Evolutionary conservation across 23 red algal genomes (phyloP).

Genomic region (Gracilaria gracilis): DNA sequence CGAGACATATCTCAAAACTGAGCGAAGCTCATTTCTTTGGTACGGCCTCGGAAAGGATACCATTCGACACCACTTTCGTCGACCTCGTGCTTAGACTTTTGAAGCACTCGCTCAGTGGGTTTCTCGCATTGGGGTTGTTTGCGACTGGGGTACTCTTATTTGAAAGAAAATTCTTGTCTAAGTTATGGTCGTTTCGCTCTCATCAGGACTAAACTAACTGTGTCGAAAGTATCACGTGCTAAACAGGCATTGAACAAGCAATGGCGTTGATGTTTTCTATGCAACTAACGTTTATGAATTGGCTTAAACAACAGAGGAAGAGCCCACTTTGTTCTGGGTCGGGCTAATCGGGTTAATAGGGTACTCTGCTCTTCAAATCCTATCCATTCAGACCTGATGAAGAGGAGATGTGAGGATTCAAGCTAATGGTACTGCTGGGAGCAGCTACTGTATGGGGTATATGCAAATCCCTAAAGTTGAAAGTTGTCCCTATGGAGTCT

Average conservation of each 20-base stretch:
- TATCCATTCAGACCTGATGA: no score
- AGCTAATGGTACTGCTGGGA: no score
- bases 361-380: no score
- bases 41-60: not conserved
- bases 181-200: slow-evolving; percentile 36
- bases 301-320: no score
- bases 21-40: slow-evolving; percentile 54
- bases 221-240: not conserved
- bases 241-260: not conserved
- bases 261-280: not conserved
- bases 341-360: no score
- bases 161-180: slow-evolving; percentile 38
- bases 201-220: slow-evolving; percentile 34
- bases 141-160: slow-evolving; percentile 29
- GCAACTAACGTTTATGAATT: no score
- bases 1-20: slow-evolving; percentile 17
- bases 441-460: no score
- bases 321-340: no score
- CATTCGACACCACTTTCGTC: not conserved
- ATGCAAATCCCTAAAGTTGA: no score
- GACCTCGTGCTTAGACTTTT: slow-evolving; percentile 23
- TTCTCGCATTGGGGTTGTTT: slow-evolving; percentile 52
- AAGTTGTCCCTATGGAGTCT: not conserved
- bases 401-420: no score
- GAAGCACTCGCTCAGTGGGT: slow-evolving; percentile 33